phyloP scores from a whole-genome alignment of 2,329 filamentous ascomycete genomes.

The Colletotrichum sidae region DNA sequence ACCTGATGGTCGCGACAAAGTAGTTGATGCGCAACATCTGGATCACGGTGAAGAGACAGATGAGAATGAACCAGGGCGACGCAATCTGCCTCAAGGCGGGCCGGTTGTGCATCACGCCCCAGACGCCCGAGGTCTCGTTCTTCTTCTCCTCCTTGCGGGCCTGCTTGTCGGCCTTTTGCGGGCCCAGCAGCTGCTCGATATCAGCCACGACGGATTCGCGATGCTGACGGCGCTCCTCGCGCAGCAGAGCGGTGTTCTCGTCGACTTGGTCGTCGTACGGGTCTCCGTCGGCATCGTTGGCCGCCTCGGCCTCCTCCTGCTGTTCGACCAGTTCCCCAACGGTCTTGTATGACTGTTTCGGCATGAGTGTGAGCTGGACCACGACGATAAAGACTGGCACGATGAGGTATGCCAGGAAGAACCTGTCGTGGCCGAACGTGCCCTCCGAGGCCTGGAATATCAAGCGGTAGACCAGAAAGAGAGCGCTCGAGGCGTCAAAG shows the following conservation, averaged over 20 bases:
- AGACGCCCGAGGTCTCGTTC: conserved; percentile 80
- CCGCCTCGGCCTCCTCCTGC: conserved; percentile 65
- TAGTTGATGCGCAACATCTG: conserved; percentile 90
- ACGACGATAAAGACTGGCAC: conserved; percentile 76
- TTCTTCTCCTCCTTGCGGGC: conserved; percentile 75
- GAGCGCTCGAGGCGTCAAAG: conserved; percentile 84
- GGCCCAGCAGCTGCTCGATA: conserved; percentile 79
- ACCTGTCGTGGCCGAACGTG: conserved; percentile 70
- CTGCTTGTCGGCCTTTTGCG: conserved; percentile 70
- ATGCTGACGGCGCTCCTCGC: conserved; percentile 68
- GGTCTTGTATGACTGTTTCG: conserved; percentile 83
- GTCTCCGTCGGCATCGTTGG: conserved; percentile 44
- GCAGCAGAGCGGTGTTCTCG: conserved; percentile 66
- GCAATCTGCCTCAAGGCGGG: conserved; percentile 79
- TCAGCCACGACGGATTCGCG: conserved; percentile 75
- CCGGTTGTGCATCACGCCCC: conserved; percentile 84
- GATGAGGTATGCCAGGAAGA: conserved; percentile 79
- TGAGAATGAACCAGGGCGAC: conserved; percentile 86
- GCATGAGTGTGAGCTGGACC: conserved; percentile 78
- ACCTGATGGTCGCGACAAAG: conserved; percentile 87
- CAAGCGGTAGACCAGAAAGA: conserved; percentile 81
- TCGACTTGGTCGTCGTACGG: conserved; percentile 67
- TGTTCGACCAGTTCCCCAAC: conserved; percentile 84
- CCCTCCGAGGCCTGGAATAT: conserved; percentile 70
- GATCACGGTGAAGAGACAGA: conserved; percentile 82